Evolutionary conservation across 805 yeast genomes (phyloP).

Genomic region (Candida ipomoeae): DNA sequence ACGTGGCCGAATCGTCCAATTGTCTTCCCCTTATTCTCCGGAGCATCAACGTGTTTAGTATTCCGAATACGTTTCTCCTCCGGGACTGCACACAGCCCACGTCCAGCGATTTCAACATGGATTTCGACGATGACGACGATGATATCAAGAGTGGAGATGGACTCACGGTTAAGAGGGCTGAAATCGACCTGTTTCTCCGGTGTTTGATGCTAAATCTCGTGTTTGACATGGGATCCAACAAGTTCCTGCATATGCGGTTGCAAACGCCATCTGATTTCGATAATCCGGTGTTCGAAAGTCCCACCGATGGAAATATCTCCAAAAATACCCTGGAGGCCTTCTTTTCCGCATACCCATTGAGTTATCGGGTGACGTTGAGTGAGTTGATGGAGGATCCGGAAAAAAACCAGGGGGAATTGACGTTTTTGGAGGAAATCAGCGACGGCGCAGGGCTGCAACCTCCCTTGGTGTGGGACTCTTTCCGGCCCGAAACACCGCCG

Average conservation of each 20-base stretch:
- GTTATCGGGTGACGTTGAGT: conserved; percentile 29
- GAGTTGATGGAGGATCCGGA: conserved; percentile 29
- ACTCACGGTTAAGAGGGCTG: conserved; percentile 24
- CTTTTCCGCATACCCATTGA: conserved; percentile 26
- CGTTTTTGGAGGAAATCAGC: conserved; percentile 36
- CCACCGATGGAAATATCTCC: conserved; percentile 17
- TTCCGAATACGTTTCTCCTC: conserved; percentile 50
- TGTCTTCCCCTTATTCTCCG: conserved; percentile 66
- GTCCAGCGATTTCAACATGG: conserved; percentile 28
- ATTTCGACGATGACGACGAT: conserved; percentile 33
- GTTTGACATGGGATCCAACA: conserved; percentile 31
- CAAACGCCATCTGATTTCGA: conserved; percentile 10
- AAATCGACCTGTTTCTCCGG: conserved; percentile 32
- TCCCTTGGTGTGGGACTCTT: conserved; percentile 29
- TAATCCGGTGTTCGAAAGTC: conserved; percentile 7
- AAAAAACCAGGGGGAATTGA: conserved; percentile 28
- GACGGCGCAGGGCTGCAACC: conserved; percentile 7
- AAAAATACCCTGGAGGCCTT: conserved; percentile 21
- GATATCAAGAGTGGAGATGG: conserved; percentile 31
- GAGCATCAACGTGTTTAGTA: conserved; percentile 56
- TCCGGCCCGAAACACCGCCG: conserved; percentile 14
- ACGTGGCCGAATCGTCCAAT: conserved; percentile 43
- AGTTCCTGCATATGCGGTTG: conserved; percentile 14
- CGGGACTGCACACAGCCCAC: conserved; percentile 12
- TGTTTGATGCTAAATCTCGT: conserved; percentile 41